phyloP scores from a whole-genome alignment of 148 eudicot species.

The Heliosperma pusillum region DNA sequence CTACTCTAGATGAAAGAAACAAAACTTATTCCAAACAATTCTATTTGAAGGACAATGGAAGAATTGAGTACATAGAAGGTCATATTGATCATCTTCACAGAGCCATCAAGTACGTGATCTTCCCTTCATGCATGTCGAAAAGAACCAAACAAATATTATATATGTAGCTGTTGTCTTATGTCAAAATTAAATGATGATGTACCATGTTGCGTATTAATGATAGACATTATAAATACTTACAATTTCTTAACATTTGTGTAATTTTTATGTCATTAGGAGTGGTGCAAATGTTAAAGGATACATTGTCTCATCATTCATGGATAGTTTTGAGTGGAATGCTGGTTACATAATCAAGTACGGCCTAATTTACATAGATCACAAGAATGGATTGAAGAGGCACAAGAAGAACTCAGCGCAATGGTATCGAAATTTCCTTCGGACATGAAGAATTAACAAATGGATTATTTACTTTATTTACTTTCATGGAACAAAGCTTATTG shows the following conservation, averaged over 20 bases:
- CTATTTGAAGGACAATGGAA: not conserved
- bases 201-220: not conserved
- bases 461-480: too few species aligned
- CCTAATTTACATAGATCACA: conserved; percentile 4
- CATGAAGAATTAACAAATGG: not conserved
- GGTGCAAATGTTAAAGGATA: conserved; percentile 17
- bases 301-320: conserved; percentile 4
- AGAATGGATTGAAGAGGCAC: not conserved
- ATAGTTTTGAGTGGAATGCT: conserved; percentile 7
- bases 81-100: conserved; percentile 7
- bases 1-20: not conserved
- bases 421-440: not conserved
- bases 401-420: conserved; percentile 8
- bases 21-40: not conserved
- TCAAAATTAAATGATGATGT: not conserved
- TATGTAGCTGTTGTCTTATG: too few species aligned
- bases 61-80: conserved; percentile 9
- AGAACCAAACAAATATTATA: not conserved
- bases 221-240: not conserved
- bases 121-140: too few species aligned
- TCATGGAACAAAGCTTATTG: too few species aligned
- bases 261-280: not conserved
- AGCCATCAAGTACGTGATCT: conserved; percentile 10
- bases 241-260: not conserved
- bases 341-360: conserved; percentile 8